Conservation (phyloP, 2,329 filamentous ascomycete genomes). For the Penicillium sp. region DNA sequence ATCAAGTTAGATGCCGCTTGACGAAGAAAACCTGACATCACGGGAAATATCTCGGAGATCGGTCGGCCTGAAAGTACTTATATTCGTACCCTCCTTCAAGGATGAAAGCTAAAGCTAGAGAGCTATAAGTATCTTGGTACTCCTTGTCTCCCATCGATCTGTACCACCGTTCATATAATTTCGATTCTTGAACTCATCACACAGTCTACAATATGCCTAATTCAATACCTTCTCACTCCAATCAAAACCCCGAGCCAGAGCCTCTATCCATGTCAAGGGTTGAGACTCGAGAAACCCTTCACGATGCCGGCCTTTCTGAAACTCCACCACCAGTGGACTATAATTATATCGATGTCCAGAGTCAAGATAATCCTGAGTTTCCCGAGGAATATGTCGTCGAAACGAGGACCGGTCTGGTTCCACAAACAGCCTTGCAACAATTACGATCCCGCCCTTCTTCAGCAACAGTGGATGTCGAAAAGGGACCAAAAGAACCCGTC, state of each 20-base stretch:
- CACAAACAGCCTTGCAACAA: conserved; percentile 15
- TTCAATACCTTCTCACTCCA: conserved; percentile 5
- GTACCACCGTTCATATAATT: background rate
- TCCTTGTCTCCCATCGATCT: background rate
- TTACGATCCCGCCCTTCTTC: conserved; percentile 18
- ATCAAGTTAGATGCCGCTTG: background rate
- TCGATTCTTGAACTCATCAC: background rate
- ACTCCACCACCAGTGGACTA: conserved; percentile 22
- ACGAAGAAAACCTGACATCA: background rate
- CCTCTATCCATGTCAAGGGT: background rate
- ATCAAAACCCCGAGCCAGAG: conserved; percentile 1
- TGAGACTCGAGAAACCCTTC: conserved; percentile 27
- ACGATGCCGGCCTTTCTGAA: conserved; percentile 23
- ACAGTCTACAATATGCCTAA: conserved; percentile 3
- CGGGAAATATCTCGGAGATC: conserved; percentile 19
- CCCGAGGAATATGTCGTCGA: conserved; percentile 24
- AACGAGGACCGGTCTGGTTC: conserved; percentile 23
- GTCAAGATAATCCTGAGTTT: conserved; percentile 19
- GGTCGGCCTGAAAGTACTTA: conserved; percentile 8
- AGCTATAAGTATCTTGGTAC: background rate
- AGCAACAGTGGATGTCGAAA: conserved; percentile 26
- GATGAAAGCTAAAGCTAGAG: background rate
- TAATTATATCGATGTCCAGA: conserved; percentile 33
- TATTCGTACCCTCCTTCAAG: background rate
- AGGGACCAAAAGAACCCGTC: conserved; percentile 16